Conservation (phyloP, 805 yeast species). For the Hanseniaspora lindneri region DNA sequence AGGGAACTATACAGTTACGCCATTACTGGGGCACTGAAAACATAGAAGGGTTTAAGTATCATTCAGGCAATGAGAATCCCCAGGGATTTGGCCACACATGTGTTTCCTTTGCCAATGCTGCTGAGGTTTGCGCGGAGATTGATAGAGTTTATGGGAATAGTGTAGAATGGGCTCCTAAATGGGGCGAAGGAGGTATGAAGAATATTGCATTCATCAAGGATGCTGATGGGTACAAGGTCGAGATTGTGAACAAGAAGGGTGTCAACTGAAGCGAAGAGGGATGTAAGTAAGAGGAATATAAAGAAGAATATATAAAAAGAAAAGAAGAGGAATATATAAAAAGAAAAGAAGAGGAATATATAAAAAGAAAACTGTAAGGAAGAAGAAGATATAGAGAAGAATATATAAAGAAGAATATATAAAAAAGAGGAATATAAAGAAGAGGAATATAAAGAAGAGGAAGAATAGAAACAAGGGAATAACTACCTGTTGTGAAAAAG, state of each 20-base stretch:
- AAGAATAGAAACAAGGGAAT: no score
- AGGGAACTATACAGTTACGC: slow-evolving; percentile 75
- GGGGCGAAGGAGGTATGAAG: slow-evolving; percentile 43
- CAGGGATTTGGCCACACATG: slow-evolving; percentile 85
- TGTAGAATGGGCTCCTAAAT: slow-evolving; percentile 50
- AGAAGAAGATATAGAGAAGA: no score
- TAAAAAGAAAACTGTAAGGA: no score
- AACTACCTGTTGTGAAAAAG: no score
- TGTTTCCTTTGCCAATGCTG: slow-evolving; percentile 52
- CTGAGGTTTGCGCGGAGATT: slow-evolving; percentile 35
- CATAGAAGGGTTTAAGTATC: slow-evolving; percentile 67
- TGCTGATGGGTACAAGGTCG: slow-evolving; percentile 84
- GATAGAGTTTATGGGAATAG: slow-evolving; percentile 36
- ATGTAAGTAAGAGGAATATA: neutral
- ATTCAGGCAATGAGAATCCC: slow-evolving; percentile 69
- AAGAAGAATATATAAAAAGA: no score
- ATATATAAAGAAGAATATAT: no score
- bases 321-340: no score
- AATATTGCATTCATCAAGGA: slow-evolving; percentile 65
- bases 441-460: no score
- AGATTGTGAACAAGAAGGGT: slow-evolving; percentile 35
- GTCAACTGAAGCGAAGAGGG: neutral
- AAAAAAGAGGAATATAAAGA: no score
- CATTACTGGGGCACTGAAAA: slow-evolving; percentile 92
- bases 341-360: no score